These are phyloP conservation scores for Beauveria pseudobassiana DNA, from an alignment of 2,329 filamentous ascomycete genomes.

Conservation along the genomic window DNA sequence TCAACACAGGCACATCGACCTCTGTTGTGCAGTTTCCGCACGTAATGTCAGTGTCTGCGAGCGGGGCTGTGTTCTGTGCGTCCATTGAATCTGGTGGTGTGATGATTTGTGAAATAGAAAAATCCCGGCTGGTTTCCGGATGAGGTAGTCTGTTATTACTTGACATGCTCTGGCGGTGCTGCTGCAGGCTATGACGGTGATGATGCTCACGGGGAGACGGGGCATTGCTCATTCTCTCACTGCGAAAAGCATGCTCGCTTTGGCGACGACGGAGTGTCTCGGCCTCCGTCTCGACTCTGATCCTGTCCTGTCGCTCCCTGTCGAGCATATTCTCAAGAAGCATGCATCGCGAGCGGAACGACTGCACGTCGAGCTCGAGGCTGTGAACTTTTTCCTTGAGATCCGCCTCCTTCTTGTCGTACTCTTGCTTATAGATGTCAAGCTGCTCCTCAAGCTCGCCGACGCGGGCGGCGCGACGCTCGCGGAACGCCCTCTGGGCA, in stretches of 20 bases:
- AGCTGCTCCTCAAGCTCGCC: slow-evolving; percentile 65
- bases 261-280: slow-evolving; percentile 26
- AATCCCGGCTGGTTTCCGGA: slow-evolving; percentile 30
- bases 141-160: slow-evolving; percentile 19
- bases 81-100: slow-evolving; percentile 41
- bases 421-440: slow-evolving; percentile 50
- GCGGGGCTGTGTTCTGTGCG: slow-evolving; percentile 22
- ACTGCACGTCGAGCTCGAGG: slow-evolving; percentile 60
- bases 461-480: slow-evolving; percentile 77
- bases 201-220: slow-evolving; percentile 12
- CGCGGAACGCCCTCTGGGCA: slow-evolving; percentile 83
- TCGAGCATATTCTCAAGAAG: slow-evolving; percentile 57
- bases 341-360: slow-evolving; percentile 54
- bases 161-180: slow-evolving; percentile 21
- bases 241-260: slow-evolving; percentile 21
- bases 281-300: slow-evolving; percentile 34
- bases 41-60: slow-evolving; percentile 28
- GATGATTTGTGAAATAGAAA: slow-evolving; percentile 52
- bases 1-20: slow-evolving; percentile 52
- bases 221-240: slow-evolving; percentile 16
- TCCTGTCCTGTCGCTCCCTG: slow-evolving; percentile 44
- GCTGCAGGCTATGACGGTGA: slow-evolving; percentile 21
- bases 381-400: slow-evolving; percentile 48
- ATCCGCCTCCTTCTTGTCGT: slow-evolving; percentile 50
- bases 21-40: slow-evolving; percentile 51